Conservation (phyloP, 139 green algal genomes). For the Nannochloris sp. region DNA sequence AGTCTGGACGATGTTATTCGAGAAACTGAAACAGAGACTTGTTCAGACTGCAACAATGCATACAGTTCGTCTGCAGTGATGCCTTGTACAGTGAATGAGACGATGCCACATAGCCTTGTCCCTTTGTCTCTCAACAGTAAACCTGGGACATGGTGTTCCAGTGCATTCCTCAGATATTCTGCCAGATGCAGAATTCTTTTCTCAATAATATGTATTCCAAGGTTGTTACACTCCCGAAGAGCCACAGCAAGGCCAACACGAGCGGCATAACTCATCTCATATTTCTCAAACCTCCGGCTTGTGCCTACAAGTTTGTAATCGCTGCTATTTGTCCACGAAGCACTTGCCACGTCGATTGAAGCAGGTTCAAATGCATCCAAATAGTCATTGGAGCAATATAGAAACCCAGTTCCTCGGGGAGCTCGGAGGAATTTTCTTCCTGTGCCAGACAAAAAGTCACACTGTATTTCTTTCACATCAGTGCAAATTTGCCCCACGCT, state of each 20-base stretch:
- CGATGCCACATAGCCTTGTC: constrained; percentile 49
- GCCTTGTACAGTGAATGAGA: constrained; percentile 43
- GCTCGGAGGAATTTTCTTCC: constrained; percentile 58
- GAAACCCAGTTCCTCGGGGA: constrained; percentile 31
- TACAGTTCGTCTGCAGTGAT: constrained; percentile 16
- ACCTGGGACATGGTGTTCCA: constrained; percentile 16
- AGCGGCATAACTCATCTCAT: constrained; percentile 55
- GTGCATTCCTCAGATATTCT: constrained; percentile 11
- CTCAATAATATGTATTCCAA: constrained; percentile 39
- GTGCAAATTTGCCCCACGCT: constrained; percentile 48
- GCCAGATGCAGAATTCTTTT: constrained; percentile 37
- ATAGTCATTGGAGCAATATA: constrained; percentile 16
- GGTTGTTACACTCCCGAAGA: constrained; percentile 32
- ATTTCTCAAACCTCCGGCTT: constrained; percentile 50
- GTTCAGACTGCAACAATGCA: background rate
- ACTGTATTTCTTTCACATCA: constrained; percentile 46
- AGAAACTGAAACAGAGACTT: constrained; percentile 43
- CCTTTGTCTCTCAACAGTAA: constrained; percentile 41
- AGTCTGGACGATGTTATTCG: constrained; percentile 29
- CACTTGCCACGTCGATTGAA: constrained; percentile 42
- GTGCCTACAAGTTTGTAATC: constrained; percentile 24
- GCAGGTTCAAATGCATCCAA: constrained; percentile 39
- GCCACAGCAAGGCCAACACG: constrained; percentile 55
- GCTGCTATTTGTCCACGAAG: constrained; percentile 22
- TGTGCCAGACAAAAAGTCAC: constrained; percentile 53